A percentile compares a stretch with the other conserved stretches of the same genome.
phyloP scores from a whole-genome alignment of 2,329 filamentous ascomycete genomes.

The Helminthosporium solani region DNA sequence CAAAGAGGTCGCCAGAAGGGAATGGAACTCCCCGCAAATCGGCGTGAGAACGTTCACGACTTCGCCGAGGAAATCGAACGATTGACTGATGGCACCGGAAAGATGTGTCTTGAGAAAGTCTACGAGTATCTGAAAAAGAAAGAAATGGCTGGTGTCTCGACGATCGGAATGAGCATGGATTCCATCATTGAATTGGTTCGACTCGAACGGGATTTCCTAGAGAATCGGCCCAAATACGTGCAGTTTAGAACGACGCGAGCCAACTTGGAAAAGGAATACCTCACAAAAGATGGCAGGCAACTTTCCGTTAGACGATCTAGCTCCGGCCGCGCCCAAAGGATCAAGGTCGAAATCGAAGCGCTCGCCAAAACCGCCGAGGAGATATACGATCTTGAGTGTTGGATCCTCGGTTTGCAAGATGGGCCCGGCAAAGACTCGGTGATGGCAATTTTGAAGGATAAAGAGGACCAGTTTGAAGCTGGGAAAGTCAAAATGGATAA shows the following conservation, averaged over 20 bases:
- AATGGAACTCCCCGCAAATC: constrained; percentile 26
- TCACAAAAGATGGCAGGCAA: constrained; percentile 4
- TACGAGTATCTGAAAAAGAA: constrained; percentile 24
- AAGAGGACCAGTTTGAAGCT: constrained; percentile 34
- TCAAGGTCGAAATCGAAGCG: constrained; percentile 11
- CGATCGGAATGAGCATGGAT: constrained; percentile 19
- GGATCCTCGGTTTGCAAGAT: constrained; percentile 21
- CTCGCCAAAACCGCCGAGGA: constrained; percentile 27
- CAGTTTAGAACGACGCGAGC: not conserved
- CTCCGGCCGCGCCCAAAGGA: not conserved
- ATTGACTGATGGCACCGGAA: constrained; percentile 21
- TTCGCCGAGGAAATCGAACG: constrained; percentile 28
- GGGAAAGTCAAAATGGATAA: not conserved
- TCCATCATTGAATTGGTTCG: constrained; percentile 11
- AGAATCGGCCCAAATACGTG: not conserved
- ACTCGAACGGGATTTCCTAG: constrained; percentile 5
- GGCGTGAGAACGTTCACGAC: constrained; percentile 26
- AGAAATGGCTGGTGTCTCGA: constrained; percentile 20
- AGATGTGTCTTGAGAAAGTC: constrained; percentile 9
- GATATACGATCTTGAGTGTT: constrained; percentile 31
- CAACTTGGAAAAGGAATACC: not conserved
- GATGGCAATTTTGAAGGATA: constrained; percentile 44
- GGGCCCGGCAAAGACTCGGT: constrained; percentile 21
- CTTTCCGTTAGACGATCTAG: constrained; percentile 5
- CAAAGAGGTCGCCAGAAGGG: constrained; percentile 20